phyloP scores from a whole-genome alignment of 495 filamentous ascomycete species.

The Xylaria venustula region DNA sequence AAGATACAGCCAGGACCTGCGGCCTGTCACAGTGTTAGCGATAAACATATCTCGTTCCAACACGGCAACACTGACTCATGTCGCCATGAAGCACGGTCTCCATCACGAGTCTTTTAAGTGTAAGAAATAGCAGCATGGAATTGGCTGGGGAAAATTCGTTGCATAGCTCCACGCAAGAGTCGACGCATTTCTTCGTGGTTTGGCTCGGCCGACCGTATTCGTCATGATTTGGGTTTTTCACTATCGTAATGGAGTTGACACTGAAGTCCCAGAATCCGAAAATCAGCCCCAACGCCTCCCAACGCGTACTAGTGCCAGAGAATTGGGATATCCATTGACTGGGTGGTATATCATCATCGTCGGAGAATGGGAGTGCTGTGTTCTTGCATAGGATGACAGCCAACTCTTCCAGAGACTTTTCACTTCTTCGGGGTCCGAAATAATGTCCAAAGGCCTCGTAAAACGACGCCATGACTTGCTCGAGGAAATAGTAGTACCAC shows the following conservation, averaged over 20 bases:
- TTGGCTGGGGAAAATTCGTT: conserved; percentile 49
- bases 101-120: conserved; percentile 44
- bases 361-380: conserved; percentile 20
- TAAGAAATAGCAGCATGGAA: conserved; percentile 45
- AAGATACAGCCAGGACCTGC: conserved; percentile 53
- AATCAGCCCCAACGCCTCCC: conserved; percentile 58
- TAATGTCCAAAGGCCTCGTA: conserved; percentile 22
- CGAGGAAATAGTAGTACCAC: conserved; percentile 22
- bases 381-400: conserved; percentile 25
- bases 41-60: background rate
- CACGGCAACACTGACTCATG: conserved; percentile 40
- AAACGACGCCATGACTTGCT: conserved; percentile 7
- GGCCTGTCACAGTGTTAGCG: conserved; percentile 15
- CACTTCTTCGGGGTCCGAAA: conserved; percentile 7
- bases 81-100: conserved; percentile 51
- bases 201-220: conserved; percentile 25
- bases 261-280: conserved; percentile 44
- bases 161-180: conserved; percentile 46
- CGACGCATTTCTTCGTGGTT: conserved; percentile 41
- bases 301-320: conserved; percentile 53
- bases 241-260: conserved; percentile 1
- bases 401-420: conserved; percentile 19
- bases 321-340: conserved; percentile 36
- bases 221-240: conserved; percentile 12
- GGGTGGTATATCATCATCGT: conserved; percentile 37